These are phyloP conservation scores for Myriosclerotinia duriaeana DNA, from an alignment of 2,329 filamentous ascomycete species.

Conservation along the genomic window DNA sequence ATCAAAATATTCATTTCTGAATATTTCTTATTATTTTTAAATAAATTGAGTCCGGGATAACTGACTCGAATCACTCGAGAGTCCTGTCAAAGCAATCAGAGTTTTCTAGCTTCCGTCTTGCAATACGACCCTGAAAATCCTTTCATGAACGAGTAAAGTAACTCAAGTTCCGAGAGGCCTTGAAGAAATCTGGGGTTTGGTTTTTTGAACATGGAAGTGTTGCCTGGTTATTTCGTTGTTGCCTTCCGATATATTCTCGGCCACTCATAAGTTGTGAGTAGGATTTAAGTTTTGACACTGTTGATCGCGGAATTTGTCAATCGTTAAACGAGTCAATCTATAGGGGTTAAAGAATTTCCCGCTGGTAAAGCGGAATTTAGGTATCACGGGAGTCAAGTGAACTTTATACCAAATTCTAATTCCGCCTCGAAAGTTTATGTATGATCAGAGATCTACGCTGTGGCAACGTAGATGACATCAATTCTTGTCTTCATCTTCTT, in stretches of 20 bases:
- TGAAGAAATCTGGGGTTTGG: neutral
- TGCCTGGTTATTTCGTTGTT: neutral
- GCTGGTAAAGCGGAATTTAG: neutral
- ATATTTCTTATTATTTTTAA: neutral
- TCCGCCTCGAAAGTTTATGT: neutral
- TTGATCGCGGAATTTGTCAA: neutral
- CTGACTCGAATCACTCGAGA: neutral
- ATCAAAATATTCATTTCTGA: constrained; percentile 18
- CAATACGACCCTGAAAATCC: neutral
- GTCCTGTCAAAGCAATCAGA: constrained; percentile 11
- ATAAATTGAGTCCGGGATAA: neutral
- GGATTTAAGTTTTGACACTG: neutral
- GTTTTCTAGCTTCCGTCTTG: neutral
- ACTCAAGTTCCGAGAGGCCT: neutral
- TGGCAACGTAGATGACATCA: neutral
- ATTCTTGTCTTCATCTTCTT: neutral
- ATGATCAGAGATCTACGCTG: neutral
- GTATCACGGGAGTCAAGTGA: neutral
- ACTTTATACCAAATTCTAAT: neutral
- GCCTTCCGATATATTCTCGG: neutral
- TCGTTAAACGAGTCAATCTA: neutral
- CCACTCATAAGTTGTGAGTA: neutral
- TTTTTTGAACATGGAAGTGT: constrained; percentile 1
- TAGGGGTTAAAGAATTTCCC: neutral
- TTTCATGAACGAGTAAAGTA: neutral